Percentiles rank a stretch among this genome's conserved stretches.
Evolutionary conservation across 495 filamentous ascomycete genomes (phyloP).

Genomic region (Penicillium pancosmium): DNA sequence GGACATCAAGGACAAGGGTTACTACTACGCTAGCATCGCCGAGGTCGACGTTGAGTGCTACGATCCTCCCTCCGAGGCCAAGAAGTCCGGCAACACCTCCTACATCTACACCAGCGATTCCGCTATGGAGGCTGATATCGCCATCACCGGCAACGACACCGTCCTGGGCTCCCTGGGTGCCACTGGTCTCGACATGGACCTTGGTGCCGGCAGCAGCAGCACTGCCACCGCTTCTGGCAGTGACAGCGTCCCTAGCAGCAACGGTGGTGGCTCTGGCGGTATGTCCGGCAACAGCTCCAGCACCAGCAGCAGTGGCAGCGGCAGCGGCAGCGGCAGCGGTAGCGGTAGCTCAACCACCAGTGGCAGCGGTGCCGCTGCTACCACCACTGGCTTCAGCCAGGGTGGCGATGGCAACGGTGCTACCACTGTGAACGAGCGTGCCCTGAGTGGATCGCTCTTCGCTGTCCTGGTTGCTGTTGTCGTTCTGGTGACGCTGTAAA

Average conservation of each 20-base stretch:
- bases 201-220: constrained; percentile 34
- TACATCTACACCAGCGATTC: constrained; percentile 73
- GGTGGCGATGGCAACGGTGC: constrained; percentile 35
- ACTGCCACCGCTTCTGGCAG: constrained; percentile 23
- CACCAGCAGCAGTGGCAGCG: constrained; percentile 5
- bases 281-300: constrained; percentile 22
- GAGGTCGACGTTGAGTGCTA: constrained; percentile 86
- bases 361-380: constrained; percentile 5
- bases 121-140: constrained; percentile 74
- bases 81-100: constrained; percentile 59
- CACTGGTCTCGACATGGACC: constrained; percentile 71
- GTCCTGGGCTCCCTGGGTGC: constrained; percentile 78
- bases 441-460: constrained; percentile 56
- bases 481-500: constrained; percentile 57
- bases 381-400: constrained; percentile 29
- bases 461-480: constrained; percentile 59
- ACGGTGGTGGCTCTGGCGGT: constrained; percentile 36
- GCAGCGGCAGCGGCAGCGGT: constrained; percentile 20
- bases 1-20: constrained; percentile 80
- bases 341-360: constrained; percentile 19
- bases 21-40: constrained; percentile 84
- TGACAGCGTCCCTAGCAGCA: constrained; percentile 41
- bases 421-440: constrained; percentile 43
- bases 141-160: constrained; percentile 72
- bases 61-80: constrained; percentile 65